A percentile compares a stretch with the other conserved stretches of the same genome.
Evolutionary conservation across 345 rosid species (phyloP).

Genomic region (Citrus inodora): DNA sequence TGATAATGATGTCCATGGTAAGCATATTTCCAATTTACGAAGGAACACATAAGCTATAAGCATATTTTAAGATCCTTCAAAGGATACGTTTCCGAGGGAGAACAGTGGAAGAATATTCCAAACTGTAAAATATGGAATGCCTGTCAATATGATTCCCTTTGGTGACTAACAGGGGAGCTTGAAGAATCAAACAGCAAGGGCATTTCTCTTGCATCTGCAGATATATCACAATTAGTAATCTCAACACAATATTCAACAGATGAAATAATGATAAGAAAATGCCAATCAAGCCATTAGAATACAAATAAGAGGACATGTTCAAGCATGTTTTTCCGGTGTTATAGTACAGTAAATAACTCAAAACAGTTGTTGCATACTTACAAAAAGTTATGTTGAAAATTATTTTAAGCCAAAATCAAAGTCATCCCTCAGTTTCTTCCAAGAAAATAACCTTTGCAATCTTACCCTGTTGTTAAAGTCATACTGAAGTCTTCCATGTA

Average conservation of each 20-base stretch:
- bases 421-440: background rate
- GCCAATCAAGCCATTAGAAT: background rate
- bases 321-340: background rate
- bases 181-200: constrained; percentile 35
- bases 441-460: constrained; percentile 24
- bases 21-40: background rate
- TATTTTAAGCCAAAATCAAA: background rate
- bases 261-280: constrained; percentile 10
- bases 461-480: constrained; percentile 10
- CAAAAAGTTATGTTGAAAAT: background rate
- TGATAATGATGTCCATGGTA: background rate
- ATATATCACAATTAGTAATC: background rate
- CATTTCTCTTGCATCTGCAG: constrained; percentile 40
- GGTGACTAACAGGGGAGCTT: constrained; percentile 28
- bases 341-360: background rate
- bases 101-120: constrained; percentile 34
- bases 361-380: background rate
- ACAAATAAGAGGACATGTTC: background rate
- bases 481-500: constrained; percentile 3
- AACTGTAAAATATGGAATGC: constrained; percentile 40
- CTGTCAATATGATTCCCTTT: constrained; percentile 34
- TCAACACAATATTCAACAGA: background rate
- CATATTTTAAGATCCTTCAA: constrained; percentile 2
- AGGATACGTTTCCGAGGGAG: constrained; percentile 76
- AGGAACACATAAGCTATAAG: background rate